phyloP scores from a whole-genome alignment of 495 filamentous ascomycete species.

The Aspergillus sparsus region DNA sequence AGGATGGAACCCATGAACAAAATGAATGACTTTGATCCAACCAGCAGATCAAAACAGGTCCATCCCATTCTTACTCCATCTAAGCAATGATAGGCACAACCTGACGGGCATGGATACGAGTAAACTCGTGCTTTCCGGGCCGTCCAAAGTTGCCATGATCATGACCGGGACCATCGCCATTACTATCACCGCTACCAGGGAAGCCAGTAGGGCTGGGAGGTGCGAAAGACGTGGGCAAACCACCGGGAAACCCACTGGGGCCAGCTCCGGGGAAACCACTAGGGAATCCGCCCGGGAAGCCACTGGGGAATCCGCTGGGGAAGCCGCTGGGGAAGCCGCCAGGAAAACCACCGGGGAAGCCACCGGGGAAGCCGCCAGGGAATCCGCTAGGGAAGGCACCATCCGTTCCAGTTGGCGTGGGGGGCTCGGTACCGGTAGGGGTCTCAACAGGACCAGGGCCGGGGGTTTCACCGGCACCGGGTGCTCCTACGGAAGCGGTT shows the following conservation, averaged over 20 bases:
- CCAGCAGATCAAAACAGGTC: not conserved
- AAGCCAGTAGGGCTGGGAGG: not conserved
- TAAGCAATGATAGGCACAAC: slow-evolving; percentile 28
- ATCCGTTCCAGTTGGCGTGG: slow-evolving; percentile 8
- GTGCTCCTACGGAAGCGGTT: too few relatives aligned
- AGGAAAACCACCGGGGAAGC: not conserved
- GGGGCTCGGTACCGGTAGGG: not conserved
- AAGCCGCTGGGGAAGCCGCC: not conserved
- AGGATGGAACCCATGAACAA: not conserved
- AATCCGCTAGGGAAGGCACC: not conserved
- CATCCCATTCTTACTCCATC: not conserved
- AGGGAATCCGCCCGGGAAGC: not conserved
- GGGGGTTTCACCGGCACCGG: not conserved
- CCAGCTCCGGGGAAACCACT: not conserved
- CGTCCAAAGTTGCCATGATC: not conserved
- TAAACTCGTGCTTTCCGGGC: slow-evolving; percentile 14
- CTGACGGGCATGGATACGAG: slow-evolving; percentile 35
- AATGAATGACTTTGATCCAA: slow-evolving; percentile 8
- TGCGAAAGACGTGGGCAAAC: not conserved
- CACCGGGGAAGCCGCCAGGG: not conserved
- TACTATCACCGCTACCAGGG: not conserved
- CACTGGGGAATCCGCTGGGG: not conserved
- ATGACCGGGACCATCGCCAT: not conserved
- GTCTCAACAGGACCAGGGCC: not conserved
- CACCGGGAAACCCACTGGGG: not conserved